phyloP scores from a whole-genome alignment of 1,284 basidiomycete species.

The Naganishia cerealis region DNA sequence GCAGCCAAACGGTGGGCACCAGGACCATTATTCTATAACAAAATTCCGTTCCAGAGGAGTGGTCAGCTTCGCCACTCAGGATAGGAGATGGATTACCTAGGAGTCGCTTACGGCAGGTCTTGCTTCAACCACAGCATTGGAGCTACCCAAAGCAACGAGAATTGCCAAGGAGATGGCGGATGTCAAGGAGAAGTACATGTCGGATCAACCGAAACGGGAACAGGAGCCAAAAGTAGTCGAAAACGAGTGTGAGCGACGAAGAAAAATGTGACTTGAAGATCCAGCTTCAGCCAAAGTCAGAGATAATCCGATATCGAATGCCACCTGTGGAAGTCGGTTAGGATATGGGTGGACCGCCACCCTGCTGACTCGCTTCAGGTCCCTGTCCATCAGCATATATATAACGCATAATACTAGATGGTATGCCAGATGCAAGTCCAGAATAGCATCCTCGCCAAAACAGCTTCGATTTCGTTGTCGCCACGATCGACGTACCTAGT shows the following conservation, averaged over 20 bases:
- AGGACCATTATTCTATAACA: not conserved
- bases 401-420: not conserved
- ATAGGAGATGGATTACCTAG: not conserved
- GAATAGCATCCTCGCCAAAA: not conserved
- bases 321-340: not conserved
- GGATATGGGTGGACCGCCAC: not conserved
- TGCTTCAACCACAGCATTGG: not conserved
- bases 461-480: no score
- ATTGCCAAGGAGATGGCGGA: constrained; percentile 8
- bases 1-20: not conserved
- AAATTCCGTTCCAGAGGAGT: not conserved
- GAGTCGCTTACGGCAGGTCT: constrained; percentile 13
- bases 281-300: constrained; percentile 15
- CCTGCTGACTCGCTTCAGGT: not conserved
- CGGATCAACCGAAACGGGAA: not conserved
- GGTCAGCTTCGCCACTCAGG: not conserved
- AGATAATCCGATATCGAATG: not conserved
- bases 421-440: not conserved
- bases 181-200: constrained; percentile 1
- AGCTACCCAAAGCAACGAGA: not conserved
- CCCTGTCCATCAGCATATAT: no score
- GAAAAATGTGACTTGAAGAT: constrained; percentile 4
- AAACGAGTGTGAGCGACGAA: constrained; percentile 11
- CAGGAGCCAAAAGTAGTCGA: not conserved
- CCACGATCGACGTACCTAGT: no score